Evolutionary conservation across 2,329 filamentous ascomycete species (phyloP).

Genomic region (Sporothrix euskadiensis): DNA sequence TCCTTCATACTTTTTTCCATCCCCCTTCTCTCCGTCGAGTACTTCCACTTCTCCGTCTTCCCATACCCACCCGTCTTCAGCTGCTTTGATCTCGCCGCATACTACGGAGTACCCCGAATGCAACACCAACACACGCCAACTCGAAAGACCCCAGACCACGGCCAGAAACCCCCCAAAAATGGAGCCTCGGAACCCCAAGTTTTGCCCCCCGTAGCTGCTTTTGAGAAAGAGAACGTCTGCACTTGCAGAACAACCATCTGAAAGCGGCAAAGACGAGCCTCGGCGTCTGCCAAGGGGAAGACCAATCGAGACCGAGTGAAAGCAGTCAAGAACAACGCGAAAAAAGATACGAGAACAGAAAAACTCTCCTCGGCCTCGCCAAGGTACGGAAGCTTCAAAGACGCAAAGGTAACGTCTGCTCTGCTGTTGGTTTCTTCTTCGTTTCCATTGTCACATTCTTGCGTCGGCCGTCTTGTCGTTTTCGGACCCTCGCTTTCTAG

Average conservation of each 20-base stretch:
- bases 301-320: not conserved
- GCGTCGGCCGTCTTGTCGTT: not conserved
- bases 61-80: not conserved
- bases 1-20: not conserved
- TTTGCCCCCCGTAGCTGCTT: not conserved
- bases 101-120: not conserved
- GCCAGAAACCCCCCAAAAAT: not conserved
- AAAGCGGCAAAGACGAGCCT: constrained; percentile 10
- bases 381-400: not conserved
- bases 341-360: not conserved
- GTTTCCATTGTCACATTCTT: not conserved
- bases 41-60: not conserved
- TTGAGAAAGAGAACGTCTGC: not conserved
- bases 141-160: not conserved
- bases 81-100: constrained; percentile 4
- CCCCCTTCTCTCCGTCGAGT: too few relatives aligned
- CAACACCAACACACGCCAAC: not conserved
- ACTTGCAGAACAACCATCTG: not conserved
- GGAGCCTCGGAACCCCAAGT: constrained; percentile 18
- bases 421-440: not conserved
- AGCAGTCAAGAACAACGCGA: not conserved
- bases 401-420: not conserved
- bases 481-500: not conserved
- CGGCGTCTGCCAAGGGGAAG: constrained; percentile 12
- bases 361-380: constrained; percentile 6